Base-by-base conservation (phyloP, 495 filamentous ascomycete genomes). In the Copromyces sp. region DNA sequence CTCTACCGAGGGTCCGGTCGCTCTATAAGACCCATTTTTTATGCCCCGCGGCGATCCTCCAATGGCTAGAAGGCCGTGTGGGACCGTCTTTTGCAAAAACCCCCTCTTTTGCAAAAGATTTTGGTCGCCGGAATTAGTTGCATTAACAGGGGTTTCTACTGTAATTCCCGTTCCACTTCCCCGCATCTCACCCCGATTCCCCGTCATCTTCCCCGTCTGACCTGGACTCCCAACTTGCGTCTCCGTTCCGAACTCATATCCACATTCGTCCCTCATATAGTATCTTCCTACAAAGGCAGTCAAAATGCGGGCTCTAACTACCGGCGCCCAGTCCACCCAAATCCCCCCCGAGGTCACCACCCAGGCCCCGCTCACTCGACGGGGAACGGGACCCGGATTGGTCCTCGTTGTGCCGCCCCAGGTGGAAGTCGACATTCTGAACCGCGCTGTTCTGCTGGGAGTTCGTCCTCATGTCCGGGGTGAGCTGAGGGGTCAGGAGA, bases 351-450 rank as follows among this genome's bases (percentile, higher is more conserved):
- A 29, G 0, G 69, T 79, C 72, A 73, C 76, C 39, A 40, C 88
- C 11, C 87, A 88, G 68, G 80, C 85, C 69, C 89, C 88, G 45
- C 84, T 90, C 44, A 87, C 89, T 4, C 84, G 87, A 53, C 84
- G 84, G 68, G 88, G 86, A 5, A 73, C 73, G 39, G 89, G 89
- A 1, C 89, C 89, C 5, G 87, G 86, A 32, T 76, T 90, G 4
- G 77, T 90, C 53, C 72, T 89, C 40, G 70, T 88, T 69, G 68
- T 77, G 12, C 44, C 73, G 7, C 0, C 29, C 12, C 1, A 1
- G 29, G 0, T 9, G 53, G 1, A 1, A 17, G 12, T 17, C 14
- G 53, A 61, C 20, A 12, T 2, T 35, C 12, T 72, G 3, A 41
- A 65, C 39, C 41, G 24, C 3, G n/a, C n/a, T n/a, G n/a, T n/a